phyloP scores from a whole-genome alignment of 2,329 filamentous ascomycete genomes.

The Botrytis hyacinthi region DNA sequence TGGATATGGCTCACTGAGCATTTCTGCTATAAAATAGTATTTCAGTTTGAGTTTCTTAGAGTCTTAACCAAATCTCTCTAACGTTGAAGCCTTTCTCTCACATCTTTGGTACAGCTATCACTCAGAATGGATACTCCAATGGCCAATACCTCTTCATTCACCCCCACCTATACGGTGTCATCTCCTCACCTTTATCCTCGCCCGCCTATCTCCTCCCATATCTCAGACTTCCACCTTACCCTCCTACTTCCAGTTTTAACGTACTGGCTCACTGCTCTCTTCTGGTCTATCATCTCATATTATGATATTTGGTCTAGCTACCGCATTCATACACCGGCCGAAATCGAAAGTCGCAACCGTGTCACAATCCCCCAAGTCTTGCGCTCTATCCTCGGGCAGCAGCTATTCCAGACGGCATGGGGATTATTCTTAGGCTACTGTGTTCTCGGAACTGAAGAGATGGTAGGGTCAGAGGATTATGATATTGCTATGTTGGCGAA shows the following conservation, averaged over 20 bases:
- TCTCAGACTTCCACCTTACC: conserved; percentile 75
- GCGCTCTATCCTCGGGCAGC: neutral
- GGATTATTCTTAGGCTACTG: neutral
- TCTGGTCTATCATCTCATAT: conserved; percentile 6
- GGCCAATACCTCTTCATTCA: neutral
- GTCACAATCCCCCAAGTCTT: conserved; percentile 71
- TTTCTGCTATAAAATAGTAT: neutral
- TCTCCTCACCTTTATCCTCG: conserved; percentile 48
- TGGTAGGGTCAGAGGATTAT: conserved; percentile 8
- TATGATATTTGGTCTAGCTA: conserved; percentile 11
- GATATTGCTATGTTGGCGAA: conserved; percentile 1
- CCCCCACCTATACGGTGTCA: conserved; percentile 56
- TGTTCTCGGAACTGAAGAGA: conserved; percentile 13
- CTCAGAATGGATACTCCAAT: conserved; percentile 4
- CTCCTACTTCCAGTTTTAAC: conserved; percentile 41
- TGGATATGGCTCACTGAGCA: neutral
- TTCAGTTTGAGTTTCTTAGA: neutral
- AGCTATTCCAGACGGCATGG: neutral
- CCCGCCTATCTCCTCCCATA: conserved; percentile 67
- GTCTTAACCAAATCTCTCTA: neutral
- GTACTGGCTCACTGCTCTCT: conserved; percentile 4
- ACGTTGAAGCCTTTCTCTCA: neutral
- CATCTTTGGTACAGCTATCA: neutral
- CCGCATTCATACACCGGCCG: conserved; percentile 73
- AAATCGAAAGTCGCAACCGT: conserved; percentile 81